A percentile compares a stretch with the other conserved stretches of the same genome.
phyloP scores from a whole-genome alignment of 179 eudicot species.

The Sideroxylon spinosum region DNA sequence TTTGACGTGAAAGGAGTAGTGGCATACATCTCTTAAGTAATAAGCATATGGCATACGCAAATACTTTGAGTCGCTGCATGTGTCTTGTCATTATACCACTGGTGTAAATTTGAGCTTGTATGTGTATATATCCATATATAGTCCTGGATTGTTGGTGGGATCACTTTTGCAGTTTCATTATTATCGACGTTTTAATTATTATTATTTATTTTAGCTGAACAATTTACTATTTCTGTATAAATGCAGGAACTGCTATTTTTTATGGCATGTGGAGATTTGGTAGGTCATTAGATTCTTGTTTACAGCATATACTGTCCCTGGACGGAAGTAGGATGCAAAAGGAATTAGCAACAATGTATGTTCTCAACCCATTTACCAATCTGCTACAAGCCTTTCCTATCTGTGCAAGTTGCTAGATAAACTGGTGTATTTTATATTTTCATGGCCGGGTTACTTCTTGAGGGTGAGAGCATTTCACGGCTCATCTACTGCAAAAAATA shows the following conservation, averaged over 20 bases:
- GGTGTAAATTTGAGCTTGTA: too few relatives aligned
- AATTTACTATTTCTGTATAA: conserved; percentile 4
- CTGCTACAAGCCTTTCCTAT: not conserved
- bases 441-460: too few relatives aligned
- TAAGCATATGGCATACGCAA: not conserved
- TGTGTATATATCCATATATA: not conserved
- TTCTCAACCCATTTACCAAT: conserved; percentile 6
- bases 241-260: conserved; percentile 44
- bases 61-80: not conserved
- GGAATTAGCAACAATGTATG: conserved; percentile 70
- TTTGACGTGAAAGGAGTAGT: not conserved
- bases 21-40: not conserved
- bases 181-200: not conserved
- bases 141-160: not conserved
- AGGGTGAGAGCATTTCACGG: too few relatives aligned
- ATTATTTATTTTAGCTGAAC: not conserved
- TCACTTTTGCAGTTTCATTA: conserved; percentile 1
- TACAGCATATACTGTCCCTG: conserved; percentile 50
- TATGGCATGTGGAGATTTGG: conserved; percentile 37
- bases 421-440: too few relatives aligned
- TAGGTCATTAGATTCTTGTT: conserved; percentile 37
- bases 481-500: too few relatives aligned
- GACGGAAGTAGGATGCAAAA: conserved; percentile 75
- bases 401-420: not conserved
- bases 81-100: not conserved